Evolutionary conservation across 176 grass and related monocot genomes (phyloP), one percentile per base, ranked within the genome.

Genomic region (Musa itinerans): DNA sequence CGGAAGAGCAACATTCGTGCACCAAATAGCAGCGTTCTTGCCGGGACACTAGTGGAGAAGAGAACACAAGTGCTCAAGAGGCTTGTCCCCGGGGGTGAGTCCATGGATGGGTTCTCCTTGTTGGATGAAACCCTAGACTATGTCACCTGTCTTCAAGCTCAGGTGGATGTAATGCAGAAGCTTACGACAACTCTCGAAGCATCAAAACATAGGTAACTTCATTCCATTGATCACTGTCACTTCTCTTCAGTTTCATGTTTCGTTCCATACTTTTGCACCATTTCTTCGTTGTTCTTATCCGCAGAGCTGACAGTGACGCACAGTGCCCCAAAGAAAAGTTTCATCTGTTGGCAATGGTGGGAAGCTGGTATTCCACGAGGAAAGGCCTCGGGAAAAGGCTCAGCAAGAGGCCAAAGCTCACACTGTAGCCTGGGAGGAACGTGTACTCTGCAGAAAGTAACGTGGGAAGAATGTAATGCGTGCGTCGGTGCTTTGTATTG

Each of bases 51-150:
- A 13, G 63, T 87, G 82, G 79, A 58, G 62, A 87, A 51, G 69
- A 87, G 89, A 76, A 89, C 69, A 2, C 76, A 80, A 79, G 78
- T 78, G 78, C 86, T 96, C 11, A 81, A 77, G 74, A 89, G 80
- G 54, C 52, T 96, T 69, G 84, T 92, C 66, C 92, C 89, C 0
- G 92, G 89, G 49, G 84, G 87, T 23, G 61, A 81, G 43, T n/a
- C 64, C 24, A 26, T 84, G 50, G 75, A 80, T 43, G 89, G 82
- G 48, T 69, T 63, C 27, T 73, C 80, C 25, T 82, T 89, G 78
- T 56, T 96, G 50, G 83, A 67, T 15, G 89, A 96, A 22, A 70
- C 86, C 66, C 52, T 96, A 62, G 92, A 96, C 67, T 92, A 96
- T 50, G 77, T 82, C 16, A 59, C 83, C 25, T 85, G 83, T 27